phyloP scores from a whole-genome alignment of 2,329 filamentous ascomycete species.

The Arthroderma uncinatum region DNA sequence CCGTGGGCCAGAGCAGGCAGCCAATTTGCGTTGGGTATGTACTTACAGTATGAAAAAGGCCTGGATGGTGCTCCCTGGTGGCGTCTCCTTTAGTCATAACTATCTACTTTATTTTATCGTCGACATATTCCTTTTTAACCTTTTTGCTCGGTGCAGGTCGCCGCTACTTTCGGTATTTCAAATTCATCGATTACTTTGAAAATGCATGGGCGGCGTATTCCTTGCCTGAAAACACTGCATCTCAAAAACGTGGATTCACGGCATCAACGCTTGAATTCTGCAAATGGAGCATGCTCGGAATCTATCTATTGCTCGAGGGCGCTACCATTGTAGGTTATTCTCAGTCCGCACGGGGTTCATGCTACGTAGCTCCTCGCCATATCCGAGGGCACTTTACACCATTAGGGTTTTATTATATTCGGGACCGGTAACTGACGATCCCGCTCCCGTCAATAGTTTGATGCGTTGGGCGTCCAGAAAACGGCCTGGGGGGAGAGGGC shows the following conservation, averaged over 20 bases:
- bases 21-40: slow-evolving; percentile 36
- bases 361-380: no score
- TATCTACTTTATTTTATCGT: neutral
- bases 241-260: slow-evolving; percentile 20
- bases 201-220: slow-evolving; percentile 39
- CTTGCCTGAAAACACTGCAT: slow-evolving; percentile 5
- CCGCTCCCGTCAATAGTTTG: slow-evolving; percentile 26
- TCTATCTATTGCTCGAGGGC: slow-evolving; percentile 58
- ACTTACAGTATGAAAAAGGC: neutral
- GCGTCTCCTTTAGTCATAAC: neutral
- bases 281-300: slow-evolving; percentile 49
- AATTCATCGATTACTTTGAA: slow-evolving; percentile 52
- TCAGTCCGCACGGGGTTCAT: neutral
- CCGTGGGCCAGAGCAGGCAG: slow-evolving; percentile 29
- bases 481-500: slow-evolving; percentile 37
- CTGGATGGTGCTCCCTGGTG: neutral
- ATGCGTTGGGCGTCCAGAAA: slow-evolving; percentile 42
- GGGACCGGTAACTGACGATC: neutral
- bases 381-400: no score
- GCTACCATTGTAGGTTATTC: slow-evolving; percentile 46
- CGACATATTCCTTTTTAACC: neutral
- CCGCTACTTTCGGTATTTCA: slow-evolving; percentile 57
- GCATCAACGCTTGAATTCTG: slow-evolving; percentile 44
- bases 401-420: neutral
- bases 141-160: slow-evolving; percentile 33